A percentile compares a stretch with the other conserved stretches of the same genome.
phyloP scores from a whole-genome alignment of 1,284 basidiomycete species.

The Marasmius oreades region DNA sequence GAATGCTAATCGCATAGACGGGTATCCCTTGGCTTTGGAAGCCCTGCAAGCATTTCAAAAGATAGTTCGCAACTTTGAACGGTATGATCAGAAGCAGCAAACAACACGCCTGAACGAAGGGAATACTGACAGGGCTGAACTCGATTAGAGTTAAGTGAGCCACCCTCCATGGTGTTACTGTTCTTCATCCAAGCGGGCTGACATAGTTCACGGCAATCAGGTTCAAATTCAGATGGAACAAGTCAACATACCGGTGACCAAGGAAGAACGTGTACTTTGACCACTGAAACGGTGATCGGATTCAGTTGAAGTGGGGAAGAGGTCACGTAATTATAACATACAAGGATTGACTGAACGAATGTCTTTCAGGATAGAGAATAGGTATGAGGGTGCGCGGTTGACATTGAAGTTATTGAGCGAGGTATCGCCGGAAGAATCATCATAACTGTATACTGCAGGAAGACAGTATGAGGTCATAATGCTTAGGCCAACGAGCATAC shows the following conservation, averaged over 20 bases:
- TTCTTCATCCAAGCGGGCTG: slow-evolving; percentile 58
- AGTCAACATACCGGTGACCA: slow-evolving; percentile 48
- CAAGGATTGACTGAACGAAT: slow-evolving; percentile 41
- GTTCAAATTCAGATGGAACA: not conserved
- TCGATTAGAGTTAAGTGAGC: slow-evolving; percentile 34
- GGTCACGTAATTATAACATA: slow-evolving; percentile 8
- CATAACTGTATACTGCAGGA: slow-evolving; percentile 44
- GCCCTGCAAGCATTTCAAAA: slow-evolving; percentile 51
- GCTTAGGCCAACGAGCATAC: too few species aligned
- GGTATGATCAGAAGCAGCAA: not conserved
- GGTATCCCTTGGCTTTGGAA: slow-evolving; percentile 45
- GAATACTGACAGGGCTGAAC: slow-evolving; percentile 29
- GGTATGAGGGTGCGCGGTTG: slow-evolving; percentile 42
- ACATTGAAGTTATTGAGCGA: slow-evolving; percentile 45
- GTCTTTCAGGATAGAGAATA: slow-evolving; percentile 48
- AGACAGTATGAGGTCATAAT: not conserved
- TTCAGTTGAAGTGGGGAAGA: not conserved
- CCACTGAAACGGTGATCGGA: slow-evolving; percentile 24
- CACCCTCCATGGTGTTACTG: slow-evolving; percentile 46
- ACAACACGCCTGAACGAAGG: not conserved
- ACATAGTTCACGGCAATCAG: not conserved
- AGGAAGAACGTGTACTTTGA: slow-evolving; percentile 43
- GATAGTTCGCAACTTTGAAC: slow-evolving; percentile 45
- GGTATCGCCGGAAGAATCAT: slow-evolving; percentile 45
- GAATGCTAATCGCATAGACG: slow-evolving; percentile 48